Conservation (phyloP, 2,329 filamentous ascomycete genomes). For the Neofusicoccum sp. region DNA sequence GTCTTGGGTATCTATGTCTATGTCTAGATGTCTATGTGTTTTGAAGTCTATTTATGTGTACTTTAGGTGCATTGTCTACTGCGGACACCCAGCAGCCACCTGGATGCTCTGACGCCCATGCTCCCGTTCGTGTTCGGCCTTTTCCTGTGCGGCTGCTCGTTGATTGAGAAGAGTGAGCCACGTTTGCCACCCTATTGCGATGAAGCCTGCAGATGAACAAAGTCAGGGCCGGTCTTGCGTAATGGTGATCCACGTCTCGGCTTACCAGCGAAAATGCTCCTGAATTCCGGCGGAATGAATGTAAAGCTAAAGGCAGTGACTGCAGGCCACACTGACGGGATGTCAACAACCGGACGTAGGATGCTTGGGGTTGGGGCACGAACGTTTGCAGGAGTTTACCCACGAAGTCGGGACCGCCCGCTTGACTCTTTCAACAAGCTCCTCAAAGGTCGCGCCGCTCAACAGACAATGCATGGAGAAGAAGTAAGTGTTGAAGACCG, state of each 20-base stretch:
- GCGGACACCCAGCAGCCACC: not conserved
- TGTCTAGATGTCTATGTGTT: not conserved
- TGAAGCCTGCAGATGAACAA: constrained; percentile 48
- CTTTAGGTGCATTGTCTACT: not conserved
- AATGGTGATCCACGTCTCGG: not conserved
- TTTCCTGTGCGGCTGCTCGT: constrained; percentile 64
- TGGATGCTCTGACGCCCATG: not conserved
- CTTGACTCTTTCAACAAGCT: constrained; percentile 70
- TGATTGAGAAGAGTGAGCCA: constrained; percentile 83
- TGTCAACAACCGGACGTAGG: not conserved
- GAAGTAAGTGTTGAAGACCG: constrained; percentile 58
- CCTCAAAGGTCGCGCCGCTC: constrained; percentile 62
- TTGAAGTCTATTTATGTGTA: not conserved
- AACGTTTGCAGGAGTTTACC: constrained; percentile 71
- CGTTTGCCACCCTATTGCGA: constrained; percentile 90
- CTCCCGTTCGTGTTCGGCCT: constrained; percentile 26
- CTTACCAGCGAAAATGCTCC: constrained; percentile 71
- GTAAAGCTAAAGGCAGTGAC: constrained; percentile 86
- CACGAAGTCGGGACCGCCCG: constrained; percentile 77
- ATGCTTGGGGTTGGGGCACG: not conserved
- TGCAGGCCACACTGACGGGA: constrained; percentile 70
- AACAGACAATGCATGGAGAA: constrained; percentile 55
- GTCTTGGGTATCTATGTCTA: not conserved
- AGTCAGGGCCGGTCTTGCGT: not conserved
- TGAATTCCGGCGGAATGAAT: constrained; percentile 77